Evolutionary conservation across 192 early-diverging fungal species (phyloP).

Genomic region (Coemansia sp.): DNA sequence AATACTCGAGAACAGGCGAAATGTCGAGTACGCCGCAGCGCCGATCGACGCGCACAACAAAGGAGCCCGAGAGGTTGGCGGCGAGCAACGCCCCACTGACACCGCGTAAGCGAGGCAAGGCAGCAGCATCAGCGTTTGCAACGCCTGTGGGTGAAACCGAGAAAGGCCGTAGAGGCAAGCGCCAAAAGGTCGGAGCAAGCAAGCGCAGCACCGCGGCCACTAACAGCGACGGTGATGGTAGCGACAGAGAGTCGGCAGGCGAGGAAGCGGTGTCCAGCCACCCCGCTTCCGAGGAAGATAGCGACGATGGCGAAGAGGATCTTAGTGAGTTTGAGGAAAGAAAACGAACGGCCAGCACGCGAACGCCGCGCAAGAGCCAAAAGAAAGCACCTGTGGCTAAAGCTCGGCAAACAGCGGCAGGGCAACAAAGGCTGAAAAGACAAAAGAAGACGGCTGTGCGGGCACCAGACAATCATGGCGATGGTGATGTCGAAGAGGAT

Average conservation of each 20-base stretch:
- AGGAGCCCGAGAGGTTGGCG: slow-evolving; percentile 30
- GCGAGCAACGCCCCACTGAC: slow-evolving; percentile 10
- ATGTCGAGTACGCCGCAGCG: slow-evolving; percentile 36
- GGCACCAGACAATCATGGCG: neutral
- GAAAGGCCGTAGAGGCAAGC: slow-evolving; percentile 19
- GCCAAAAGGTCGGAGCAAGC: neutral
- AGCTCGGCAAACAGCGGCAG: neutral
- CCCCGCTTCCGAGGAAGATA: too few relatives aligned
- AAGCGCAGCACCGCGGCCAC: too few relatives aligned
- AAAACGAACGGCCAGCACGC: too few relatives aligned
- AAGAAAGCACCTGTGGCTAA: neutral
- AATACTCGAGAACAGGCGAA: neutral
- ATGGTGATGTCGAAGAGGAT: neutral
- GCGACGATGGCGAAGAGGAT: slow-evolving; percentile 30
- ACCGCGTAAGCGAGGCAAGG: slow-evolving; percentile 32
- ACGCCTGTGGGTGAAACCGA: slow-evolving; percentile 3
- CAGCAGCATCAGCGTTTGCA: slow-evolving; percentile 13
- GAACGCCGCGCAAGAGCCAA: too few relatives aligned
- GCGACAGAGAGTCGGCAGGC: neutral
- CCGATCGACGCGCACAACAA: slow-evolving; percentile 32
- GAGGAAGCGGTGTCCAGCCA: neutral
- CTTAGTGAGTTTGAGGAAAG: slow-evolving; percentile 29
- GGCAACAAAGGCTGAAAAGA: neutral
- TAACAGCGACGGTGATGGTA: neutral
- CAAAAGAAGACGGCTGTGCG: neutral